These are phyloP conservation scores for Lactifluus piperatus DNA, from an alignment of 768 basidiomycete genomes.

Conservation along the genomic window DNA sequence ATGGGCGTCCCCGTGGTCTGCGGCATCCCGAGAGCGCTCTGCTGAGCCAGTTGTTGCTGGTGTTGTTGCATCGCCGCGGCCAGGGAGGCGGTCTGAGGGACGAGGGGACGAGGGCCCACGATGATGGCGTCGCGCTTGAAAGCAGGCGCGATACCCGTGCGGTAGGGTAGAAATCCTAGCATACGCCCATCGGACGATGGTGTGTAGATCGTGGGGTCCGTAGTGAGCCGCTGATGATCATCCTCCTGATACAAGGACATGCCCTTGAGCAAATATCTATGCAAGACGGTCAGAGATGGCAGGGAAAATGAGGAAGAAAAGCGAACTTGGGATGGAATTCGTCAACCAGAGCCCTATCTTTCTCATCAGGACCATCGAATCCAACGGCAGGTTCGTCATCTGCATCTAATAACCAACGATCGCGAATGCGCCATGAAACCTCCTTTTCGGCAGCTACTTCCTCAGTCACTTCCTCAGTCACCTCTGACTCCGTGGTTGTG, in stretches of 20 bases:
- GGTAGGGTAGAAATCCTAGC: conserved; percentile 10
- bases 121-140: conserved; percentile 17
- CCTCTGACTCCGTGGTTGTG: conserved; percentile 18
- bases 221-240: conserved; percentile 16
- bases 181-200: conserved; percentile 14
- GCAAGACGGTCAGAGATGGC: background rate
- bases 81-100: conserved; percentile 14
- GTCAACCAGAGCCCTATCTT: conserved; percentile 59
- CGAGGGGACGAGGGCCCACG: conserved; percentile 15
- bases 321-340: conserved; percentile 52
- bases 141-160: conserved; percentile 14
- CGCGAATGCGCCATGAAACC: conserved; percentile 34
- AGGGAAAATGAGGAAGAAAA: background rate
- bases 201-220: conserved; percentile 18
- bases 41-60: conserved; percentile 14
- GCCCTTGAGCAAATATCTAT: conserved; percentile 38
- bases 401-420: conserved; percentile 61
- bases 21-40: conserved; percentile 14
- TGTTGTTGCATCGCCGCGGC: conserved; percentile 14
- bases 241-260: conserved; percentile 20
- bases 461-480: conserved; percentile 18
- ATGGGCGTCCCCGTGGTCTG: conserved; percentile 41
- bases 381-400: conserved; percentile 52
- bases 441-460: conserved; percentile 34
- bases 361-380: conserved; percentile 56